Base-by-base conservation (phyloP, 345 rosid species). In the Isatis tinctoria region DNA sequence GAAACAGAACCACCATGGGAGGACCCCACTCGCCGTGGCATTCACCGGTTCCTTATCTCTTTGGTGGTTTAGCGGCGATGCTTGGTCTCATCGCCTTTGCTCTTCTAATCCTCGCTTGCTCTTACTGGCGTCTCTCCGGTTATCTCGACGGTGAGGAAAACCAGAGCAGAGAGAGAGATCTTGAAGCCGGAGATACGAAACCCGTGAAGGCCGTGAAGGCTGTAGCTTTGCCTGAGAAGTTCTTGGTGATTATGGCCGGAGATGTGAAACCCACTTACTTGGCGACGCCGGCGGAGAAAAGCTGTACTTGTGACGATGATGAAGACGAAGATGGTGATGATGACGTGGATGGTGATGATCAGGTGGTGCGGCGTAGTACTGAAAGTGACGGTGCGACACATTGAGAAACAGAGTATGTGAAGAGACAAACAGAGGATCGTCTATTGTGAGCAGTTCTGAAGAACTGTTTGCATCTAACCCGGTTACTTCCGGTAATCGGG, bases 51-150 rank as follows among this genome's bases (percentile, higher is more conserved):
- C 97, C 98, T 0, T 94, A 91, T 80, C 79, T 94, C 40, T 91
- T 94, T 47, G 98, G 98, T 11, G 98, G 98, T 14, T 73, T 94
- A 24, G 97, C 98, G 0, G 98, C 96, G 32, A 94, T 94, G 96
- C 81, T 94, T 3, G 97, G 97, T 48, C 84, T 94, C 58, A 90
- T 91, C 4, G 97, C 97, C 51, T 89, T 91, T 64, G 97, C 98
- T 14, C 93, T 94, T 35, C 61, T 91, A 5, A 84, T 91, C 72
- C 96, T 94, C 18, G 98, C 97, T 3, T 94, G 97, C 71, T 94
- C 98, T 32, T 91, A 89, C 76, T 91, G 96, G 98, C 91, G 85
- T 67, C 86, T 91, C 22, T 91, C 96, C 1, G 96, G 96, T 5
- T 83, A 85, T 63, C 85, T 93, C 4, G 92, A 82, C 67, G 80